Base-by-base conservation (phyloP, 306 rosid species). In the Hippophae tibetana region DNA sequence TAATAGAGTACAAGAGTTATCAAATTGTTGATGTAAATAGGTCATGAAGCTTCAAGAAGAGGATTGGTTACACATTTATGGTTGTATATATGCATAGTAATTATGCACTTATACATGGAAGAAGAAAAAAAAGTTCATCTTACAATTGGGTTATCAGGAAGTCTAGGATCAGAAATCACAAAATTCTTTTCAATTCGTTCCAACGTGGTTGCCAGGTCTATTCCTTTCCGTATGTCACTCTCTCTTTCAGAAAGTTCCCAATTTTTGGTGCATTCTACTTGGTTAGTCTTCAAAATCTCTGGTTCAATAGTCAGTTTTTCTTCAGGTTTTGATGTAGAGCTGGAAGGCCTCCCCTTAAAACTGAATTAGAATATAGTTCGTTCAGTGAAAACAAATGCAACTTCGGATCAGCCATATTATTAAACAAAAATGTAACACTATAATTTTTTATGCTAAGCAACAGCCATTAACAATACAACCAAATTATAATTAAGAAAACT, bases 111-210 rank as follows among this genome's bases (percentile, higher is more conserved):
- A 7, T 31, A 25, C 38, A 48, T 10, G 8, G 43, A 27, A 45
- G 63, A 43, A 49, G 23, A 42, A 13, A 12, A 45, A 9, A 43
- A 31, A 31, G 38, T 46, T 13, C 11, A 53, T 74, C 96, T 78
- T 83, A 92, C 98, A 58, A 92, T 92, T 25, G 96, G 98, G 66
- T 72, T 76, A 77, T 92, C 96, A 49, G 98, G 96, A 74, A 92
- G 88, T 76, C 96, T 78, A 69, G 98, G 98, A 81, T 92, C 96
- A 65, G 79, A 60, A 69, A 92, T 92, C 82, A 92, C 96, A 68
- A 92, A 92, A 62, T 81, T 87, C 78, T 85, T 87, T 74, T 87
- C 96, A 55, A 87, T 87, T 63, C 96, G 73, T 69, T 87, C 96
- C 86, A 92, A 81, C 63, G 98, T 83, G 71, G 96, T 92, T 64